Percentiles rank a stretch among this genome's conserved stretches.
These are phyloP conservation scores for Apiospora hydei DNA, from an alignment of 2,329 filamentous ascomycete genomes.

Conservation along the genomic window DNA sequence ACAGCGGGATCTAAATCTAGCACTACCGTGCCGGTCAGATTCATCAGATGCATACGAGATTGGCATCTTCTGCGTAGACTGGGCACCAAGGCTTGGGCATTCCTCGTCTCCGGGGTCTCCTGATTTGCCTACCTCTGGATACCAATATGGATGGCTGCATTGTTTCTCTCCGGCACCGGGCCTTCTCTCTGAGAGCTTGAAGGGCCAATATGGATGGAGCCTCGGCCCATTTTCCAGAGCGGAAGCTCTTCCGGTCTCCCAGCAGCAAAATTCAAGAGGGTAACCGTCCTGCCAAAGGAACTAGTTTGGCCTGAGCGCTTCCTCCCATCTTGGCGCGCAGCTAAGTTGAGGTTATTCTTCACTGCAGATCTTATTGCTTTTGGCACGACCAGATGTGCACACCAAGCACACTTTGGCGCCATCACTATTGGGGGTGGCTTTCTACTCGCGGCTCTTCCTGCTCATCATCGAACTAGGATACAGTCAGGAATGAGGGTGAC, in stretches of 20 bases:
- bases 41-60: background rate
- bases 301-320: constrained; percentile 3
- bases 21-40: constrained; percentile 7
- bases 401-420: constrained; percentile 1
- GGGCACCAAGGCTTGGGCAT: background rate
- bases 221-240: background rate
- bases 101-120: background rate
- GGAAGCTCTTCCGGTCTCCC: background rate
- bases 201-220: background rate
- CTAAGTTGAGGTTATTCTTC: constrained; percentile 19
- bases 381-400: background rate
- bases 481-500: background rate
- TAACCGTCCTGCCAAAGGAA: background rate
- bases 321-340: constrained; percentile 10
- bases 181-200: background rate
- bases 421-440: background rate
- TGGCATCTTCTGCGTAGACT: background rate
- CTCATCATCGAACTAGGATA: background rate
- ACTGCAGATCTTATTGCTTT: constrained; percentile 11
- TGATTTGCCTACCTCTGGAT: background rate
- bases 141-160: background rate
- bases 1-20: constrained; percentile 8
- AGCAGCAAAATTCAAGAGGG: background rate
- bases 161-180: background rate
- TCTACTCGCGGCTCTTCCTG: background rate